These are phyloP conservation scores for Cyclotella baltica DNA, from an alignment of 108 stramenopile species.

Conservation along the genomic window DNA sequence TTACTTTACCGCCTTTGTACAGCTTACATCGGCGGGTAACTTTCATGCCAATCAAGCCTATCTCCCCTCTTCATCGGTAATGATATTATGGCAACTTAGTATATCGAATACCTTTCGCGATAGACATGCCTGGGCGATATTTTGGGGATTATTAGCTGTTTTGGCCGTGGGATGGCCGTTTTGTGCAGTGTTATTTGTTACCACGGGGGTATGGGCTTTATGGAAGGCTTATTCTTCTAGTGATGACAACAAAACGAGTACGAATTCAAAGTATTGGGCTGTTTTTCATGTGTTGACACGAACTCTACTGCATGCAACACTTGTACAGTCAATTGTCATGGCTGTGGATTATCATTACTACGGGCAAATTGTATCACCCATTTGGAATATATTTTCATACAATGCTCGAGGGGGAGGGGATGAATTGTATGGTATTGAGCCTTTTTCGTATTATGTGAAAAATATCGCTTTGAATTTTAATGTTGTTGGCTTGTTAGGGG, in stretches of 20 bases:
- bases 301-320: slow-evolving; percentile 39
- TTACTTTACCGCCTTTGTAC: slow-evolving; percentile 58
- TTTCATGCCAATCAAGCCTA: slow-evolving; percentile 79
- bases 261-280: not conserved
- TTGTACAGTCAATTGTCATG: slow-evolving; percentile 66
- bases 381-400: slow-evolving; percentile 81
- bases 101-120: slow-evolving; percentile 58
- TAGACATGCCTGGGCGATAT: slow-evolving; percentile 53
- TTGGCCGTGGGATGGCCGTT: slow-evolving; percentile 97
- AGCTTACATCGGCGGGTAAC: slow-evolving; percentile 79
- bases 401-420: slow-evolving; percentile 87
- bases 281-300: slow-evolving; percentile 34
- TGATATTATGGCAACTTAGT: slow-evolving; percentile 66
- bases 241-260: not conserved
- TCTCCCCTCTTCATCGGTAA: slow-evolving; percentile 84
- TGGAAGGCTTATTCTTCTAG: slow-evolving; percentile 25
- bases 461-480: slow-evolving; percentile 95
- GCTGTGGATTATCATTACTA: slow-evolving; percentile 72
- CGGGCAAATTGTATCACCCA: slow-evolving; percentile 63
- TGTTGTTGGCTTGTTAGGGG: slow-evolving; percentile 64
- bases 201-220: slow-evolving; percentile 82
- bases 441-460: slow-evolving; percentile 91
- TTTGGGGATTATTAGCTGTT: slow-evolving; percentile 80
- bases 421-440: slow-evolving; percentile 97
- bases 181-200: slow-evolving; percentile 91